Evolutionary conservation across 2,329 filamentous ascomycete species (phyloP).

Genomic region (Thelonectria rubi): DNA sequence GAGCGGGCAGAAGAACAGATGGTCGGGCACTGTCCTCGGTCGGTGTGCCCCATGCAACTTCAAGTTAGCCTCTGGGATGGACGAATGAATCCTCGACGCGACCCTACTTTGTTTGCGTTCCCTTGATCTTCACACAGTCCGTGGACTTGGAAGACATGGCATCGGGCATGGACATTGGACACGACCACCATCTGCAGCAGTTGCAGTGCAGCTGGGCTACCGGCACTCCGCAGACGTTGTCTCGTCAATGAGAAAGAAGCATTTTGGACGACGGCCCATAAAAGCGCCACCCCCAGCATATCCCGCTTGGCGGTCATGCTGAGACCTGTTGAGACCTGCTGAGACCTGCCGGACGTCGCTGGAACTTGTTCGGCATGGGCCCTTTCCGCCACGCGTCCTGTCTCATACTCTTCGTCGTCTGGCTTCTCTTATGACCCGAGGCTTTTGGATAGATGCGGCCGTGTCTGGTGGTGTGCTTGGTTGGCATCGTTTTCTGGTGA

Average conservation of each 20-base stretch:
- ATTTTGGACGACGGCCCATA: constrained; percentile 8
- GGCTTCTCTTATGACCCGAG: constrained; percentile 4
- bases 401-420: constrained; percentile 24
- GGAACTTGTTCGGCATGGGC: constrained; percentile 13
- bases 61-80: constrained; percentile 18
- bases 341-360: constrained; percentile 2
- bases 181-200: background rate
- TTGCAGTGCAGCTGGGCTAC: background rate
- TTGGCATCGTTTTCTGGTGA: background rate
- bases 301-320: constrained; percentile 3
- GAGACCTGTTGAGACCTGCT: constrained; percentile 2
- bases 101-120: constrained; percentile 31
- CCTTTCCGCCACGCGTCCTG: constrained; percentile 41
- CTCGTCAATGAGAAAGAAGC: constrained; percentile 9
- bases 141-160: background rate
- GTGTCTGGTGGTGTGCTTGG: background rate
- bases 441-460: background rate
- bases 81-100: constrained; percentile 31
- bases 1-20: background rate
- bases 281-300: constrained; percentile 18
- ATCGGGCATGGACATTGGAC: background rate
- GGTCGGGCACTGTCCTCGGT: background rate
- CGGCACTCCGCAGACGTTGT: background rate
- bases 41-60: constrained; percentile 4
- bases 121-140: constrained; percentile 24